Evolutionary conservation across 176 grass and related monocot species (phyloP).

Genomic region (Ananas comosus): DNA sequence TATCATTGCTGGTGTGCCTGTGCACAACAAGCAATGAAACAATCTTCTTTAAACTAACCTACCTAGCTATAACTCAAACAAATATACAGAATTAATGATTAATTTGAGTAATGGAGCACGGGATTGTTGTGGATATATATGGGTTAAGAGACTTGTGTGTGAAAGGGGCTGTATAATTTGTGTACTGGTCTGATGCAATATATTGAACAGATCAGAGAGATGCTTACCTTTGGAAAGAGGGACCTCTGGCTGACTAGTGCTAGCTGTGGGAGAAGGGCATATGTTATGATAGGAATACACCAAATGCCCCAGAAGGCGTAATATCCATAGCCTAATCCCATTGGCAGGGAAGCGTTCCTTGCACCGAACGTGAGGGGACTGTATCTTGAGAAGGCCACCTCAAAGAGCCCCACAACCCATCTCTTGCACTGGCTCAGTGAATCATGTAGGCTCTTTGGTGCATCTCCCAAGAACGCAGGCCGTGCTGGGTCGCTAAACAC

Average conservation of each 20-base stretch:
- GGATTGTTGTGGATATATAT: no score
- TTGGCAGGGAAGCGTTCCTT: conserved; percentile 10
- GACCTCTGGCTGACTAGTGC: conserved; percentile 24
- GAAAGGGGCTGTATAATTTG: not conserved
- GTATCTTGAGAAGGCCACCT: conserved; percentile 24
- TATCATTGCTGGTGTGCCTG: no score
- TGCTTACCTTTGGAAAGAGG: conserved; percentile 30
- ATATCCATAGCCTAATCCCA: conserved; percentile 14
- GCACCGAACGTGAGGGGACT: conserved; percentile 21
- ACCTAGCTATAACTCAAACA: no score
- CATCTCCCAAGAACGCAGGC: conserved; percentile 27
- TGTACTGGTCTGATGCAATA: not conserved
- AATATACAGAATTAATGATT: no score
- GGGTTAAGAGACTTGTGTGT: no score
- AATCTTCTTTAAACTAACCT: no score
- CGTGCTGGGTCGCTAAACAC: conserved; percentile 23
- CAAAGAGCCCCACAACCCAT: conserved; percentile 25
- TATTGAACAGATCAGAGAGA: conserved; percentile 1
- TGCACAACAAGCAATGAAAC: no score
- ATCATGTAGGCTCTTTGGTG: conserved; percentile 34
- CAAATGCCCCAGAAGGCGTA: conserved; percentile 22
- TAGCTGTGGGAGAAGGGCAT: conserved; percentile 32
- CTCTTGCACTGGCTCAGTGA: conserved; percentile 30
- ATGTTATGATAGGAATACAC: conserved; percentile 19
- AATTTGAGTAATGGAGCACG: no score